Evolutionary conservation across 768 basidiomycete species (phyloP), one percentile per base, ranked within the genome.

Genomic region (Russula vinacea): DNA sequence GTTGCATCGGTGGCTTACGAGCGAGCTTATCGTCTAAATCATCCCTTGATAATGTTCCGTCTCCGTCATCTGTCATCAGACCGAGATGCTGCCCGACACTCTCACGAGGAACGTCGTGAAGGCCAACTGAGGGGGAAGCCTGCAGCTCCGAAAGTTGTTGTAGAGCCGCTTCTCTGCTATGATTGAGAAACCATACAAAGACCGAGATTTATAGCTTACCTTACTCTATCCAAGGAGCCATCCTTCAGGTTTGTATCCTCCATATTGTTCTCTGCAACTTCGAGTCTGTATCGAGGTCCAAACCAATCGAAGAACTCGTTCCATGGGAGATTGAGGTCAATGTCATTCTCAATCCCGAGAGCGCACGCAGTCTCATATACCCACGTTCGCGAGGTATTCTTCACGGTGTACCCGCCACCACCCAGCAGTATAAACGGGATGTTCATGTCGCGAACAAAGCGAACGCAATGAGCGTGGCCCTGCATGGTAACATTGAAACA

Each of bases 261-360:
- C 90, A 96, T 92, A 71, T 98, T 98, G 71, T 90, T 98, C 67
- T 84, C 81, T 29, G 86, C 81, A 1, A 99, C 95, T 71, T 98
- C 95, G 42, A 99, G 79, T 65, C 94, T 81, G 75, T 95, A 99
- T 65, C 94, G 79, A 17, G 96, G 96, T 0, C 95, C 97, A 73
- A 95, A 98, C 88, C 94, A 99, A 74, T 98, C 96, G 72, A 98
- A 92, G 74, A 94, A 96, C 69, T 87, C 84, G 74, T 88, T 91
- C 85, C 86, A 93, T 1, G 90, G 91, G 62, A 94, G 75, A 68
- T 90, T 88, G 22, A 82, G 81, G 71, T 92, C 87, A 59, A 91
- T 87, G 14, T 82, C 82, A 47, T 90, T 78, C 71, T 94, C 89
- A 51, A 90, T 82, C 2, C 92, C 95, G n/a, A 94, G 82, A 24